These are phyloP conservation scores for Phylloporus sp. DNA, from an alignment of 768 basidiomycete species.

Conservation along the genomic window DNA sequence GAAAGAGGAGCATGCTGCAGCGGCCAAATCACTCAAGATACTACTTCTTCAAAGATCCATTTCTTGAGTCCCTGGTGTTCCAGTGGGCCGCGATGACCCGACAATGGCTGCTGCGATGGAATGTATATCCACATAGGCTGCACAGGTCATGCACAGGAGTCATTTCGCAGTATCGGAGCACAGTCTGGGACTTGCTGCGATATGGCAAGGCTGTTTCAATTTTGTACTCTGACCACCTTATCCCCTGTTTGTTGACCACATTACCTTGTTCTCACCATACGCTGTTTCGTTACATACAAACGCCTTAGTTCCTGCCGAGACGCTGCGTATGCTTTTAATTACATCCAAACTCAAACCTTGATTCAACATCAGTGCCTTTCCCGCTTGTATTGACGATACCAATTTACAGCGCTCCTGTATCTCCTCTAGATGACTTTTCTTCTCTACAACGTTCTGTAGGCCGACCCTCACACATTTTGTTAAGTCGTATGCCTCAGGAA, in stretches of 20 bases:
- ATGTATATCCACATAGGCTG: constrained; percentile 6
- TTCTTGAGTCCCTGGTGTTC: constrained; percentile 2
- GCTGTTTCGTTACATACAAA: constrained; percentile 20
- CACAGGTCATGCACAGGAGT: constrained; percentile 8
- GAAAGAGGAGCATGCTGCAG: constrained; percentile 64
- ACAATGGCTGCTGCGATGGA: constrained; percentile 8
- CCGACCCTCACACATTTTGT: not conserved
- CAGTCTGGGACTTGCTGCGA: constrained; percentile 17
- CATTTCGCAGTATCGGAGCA: constrained; percentile 14
- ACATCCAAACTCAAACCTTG: constrained; percentile 16
- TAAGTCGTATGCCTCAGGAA: not conserved
- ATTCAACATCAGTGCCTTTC: constrained; percentile 5
- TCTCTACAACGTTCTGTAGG: not conserved
- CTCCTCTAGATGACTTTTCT: constrained; percentile 3
- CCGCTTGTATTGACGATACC: constrained; percentile 7
- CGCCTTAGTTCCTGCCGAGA: constrained; percentile 22
- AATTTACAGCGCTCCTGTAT: not conserved
- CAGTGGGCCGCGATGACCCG: constrained; percentile 1
- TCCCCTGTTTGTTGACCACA: constrained; percentile 14
- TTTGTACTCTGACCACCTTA: constrained; percentile 22
- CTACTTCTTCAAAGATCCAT: constrained; percentile 25
- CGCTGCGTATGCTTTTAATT: constrained; percentile 25
- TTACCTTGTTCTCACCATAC: constrained; percentile 16
- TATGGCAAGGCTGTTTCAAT: constrained; percentile 18
- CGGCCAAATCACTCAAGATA: constrained; percentile 63